These are phyloP conservation scores for Gossypium australe DNA, from an alignment of 345 rosid genomes.

Conservation along the genomic window DNA sequence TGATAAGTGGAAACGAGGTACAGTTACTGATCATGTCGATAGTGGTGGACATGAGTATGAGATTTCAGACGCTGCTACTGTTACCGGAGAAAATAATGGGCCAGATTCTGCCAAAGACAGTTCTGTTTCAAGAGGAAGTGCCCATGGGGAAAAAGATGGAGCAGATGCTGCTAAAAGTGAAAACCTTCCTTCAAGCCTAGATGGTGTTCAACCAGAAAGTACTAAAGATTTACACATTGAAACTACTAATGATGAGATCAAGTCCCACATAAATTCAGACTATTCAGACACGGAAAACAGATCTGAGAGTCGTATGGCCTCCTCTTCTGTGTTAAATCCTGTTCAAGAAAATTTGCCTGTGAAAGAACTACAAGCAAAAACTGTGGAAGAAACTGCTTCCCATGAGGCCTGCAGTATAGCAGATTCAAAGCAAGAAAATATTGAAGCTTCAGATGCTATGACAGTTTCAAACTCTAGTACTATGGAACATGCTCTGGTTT, in stretches of 20 bases:
- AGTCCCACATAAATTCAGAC: constrained; percentile 19
- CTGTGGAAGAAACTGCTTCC: constrained; percentile 24
- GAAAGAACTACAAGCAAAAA: constrained; percentile 21
- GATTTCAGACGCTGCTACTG: constrained; percentile 21
- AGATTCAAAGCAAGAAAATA: constrained; percentile 28
- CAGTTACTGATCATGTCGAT: constrained; percentile 26
- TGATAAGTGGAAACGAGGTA: constrained; percentile 53
- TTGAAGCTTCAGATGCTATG: constrained; percentile 36
- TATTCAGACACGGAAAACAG: constrained; percentile 28
- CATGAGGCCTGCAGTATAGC: constrained; percentile 27
- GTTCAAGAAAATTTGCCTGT: constrained; percentile 35
- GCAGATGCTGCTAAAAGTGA: constrained; percentile 30
- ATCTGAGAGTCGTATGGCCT: constrained; percentile 26
- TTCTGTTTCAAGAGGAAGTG: constrained; percentile 31
- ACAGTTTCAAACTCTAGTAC: constrained; percentile 37
- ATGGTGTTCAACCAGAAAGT: constrained; percentile 29
- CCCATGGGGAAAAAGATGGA: constrained; percentile 30
- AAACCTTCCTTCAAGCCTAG: constrained; percentile 32
- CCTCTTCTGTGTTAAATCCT: constrained; percentile 32
- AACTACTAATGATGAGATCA: constrained; percentile 23
- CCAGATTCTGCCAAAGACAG: constrained; percentile 29
- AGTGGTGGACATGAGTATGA: constrained; percentile 28
- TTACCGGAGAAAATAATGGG: constrained; percentile 27
- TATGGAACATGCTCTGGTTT: constrained; percentile 33
- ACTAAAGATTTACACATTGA: constrained; percentile 33